Conservation (phyloP, 768 basidiomycete species). For the Porphyrellus cyaneotinctus region DNA sequence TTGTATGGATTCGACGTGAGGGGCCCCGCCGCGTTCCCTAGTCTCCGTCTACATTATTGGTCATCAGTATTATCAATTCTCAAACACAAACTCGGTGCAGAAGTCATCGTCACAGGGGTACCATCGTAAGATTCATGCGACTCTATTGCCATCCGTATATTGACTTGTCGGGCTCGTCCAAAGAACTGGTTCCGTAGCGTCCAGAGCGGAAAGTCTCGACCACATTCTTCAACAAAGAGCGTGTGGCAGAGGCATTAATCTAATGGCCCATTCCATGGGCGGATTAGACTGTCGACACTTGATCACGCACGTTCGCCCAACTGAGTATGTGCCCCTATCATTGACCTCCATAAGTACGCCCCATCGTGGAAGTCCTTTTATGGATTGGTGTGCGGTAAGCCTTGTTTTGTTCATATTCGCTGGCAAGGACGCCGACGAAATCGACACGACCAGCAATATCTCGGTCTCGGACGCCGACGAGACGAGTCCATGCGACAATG, state of each 20-base stretch:
- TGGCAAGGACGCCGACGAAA: constrained; percentile 13
- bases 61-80: constrained; percentile 79
- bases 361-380: constrained; percentile 95
- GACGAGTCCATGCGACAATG: constrained; percentile 16
- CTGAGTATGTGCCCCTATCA: constrained; percentile 79
- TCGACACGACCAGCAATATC: constrained; percentile 59
- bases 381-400: constrained; percentile 95
- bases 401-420: constrained; percentile 1
- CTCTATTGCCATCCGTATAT: not conserved
- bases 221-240: constrained; percentile 62
- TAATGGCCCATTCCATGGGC: constrained; percentile 97
- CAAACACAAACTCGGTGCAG: constrained; percentile 76
- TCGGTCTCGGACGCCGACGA: constrained; percentile 79
- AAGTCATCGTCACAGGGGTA: constrained; percentile 94
- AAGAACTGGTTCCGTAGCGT: constrained; percentile 86
- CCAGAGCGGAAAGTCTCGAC: constrained; percentile 75
- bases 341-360: constrained; percentile 90
- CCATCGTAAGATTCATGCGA: constrained; percentile 60
- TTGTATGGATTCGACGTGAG: constrained; percentile 93
- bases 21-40: constrained; percentile 78
- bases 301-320: constrained; percentile 80
- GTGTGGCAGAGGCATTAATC: constrained; percentile 78
- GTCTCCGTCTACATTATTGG: constrained; percentile 92
- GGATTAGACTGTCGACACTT: constrained; percentile 93
- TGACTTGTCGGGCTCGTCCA: not conserved